phyloP scores from a whole-genome alignment of 768 basidiomycete species.

The Mycena kentingensis region DNA sequence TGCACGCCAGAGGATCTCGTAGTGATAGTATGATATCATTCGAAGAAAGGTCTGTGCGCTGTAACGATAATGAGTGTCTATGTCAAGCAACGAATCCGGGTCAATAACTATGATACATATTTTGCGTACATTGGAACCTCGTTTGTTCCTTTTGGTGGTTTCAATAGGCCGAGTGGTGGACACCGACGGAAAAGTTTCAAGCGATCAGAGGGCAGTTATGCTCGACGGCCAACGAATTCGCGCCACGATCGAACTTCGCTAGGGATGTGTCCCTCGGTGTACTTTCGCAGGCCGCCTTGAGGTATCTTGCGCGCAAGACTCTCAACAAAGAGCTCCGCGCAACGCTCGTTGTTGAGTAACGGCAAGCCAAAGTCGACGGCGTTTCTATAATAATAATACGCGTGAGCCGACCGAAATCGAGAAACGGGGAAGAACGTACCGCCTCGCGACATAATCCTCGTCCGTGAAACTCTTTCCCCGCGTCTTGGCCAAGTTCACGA shows the following conservation, averaged over 20 bases:
- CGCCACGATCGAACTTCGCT: slow-evolving; percentile 91
- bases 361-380: slow-evolving; percentile 96
- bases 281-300: slow-evolving; percentile 72
- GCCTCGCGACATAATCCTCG: slow-evolving; percentile 95
- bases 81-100: not conserved
- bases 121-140: slow-evolving; percentile 14
- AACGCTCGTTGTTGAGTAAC: slow-evolving; percentile 85
- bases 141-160: slow-evolving; percentile 27
- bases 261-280: slow-evolving; percentile 86
- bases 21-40: too few species aligned
- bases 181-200: slow-evolving; percentile 10
- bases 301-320: slow-evolving; percentile 83
- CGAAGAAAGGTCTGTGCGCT: too few species aligned
- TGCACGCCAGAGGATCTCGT: slow-evolving; percentile 54
- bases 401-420: slow-evolving; percentile 4
- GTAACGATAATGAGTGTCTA: not conserved
- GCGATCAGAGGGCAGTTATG: too few species aligned
- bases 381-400: slow-evolving; percentile 57
- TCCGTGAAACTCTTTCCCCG: slow-evolving; percentile 78
- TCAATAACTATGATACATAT: slow-evolving; percentile 1
- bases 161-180: too few species aligned
- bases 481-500: slow-evolving; percentile 87
- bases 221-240: slow-evolving; percentile 79
- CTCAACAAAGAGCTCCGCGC: slow-evolving; percentile 90
- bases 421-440: slow-evolving; percentile 45